Evolutionary conservation across 2,329 filamentous ascomycete species (phyloP).

Genomic region (Venturia carpophila): DNA sequence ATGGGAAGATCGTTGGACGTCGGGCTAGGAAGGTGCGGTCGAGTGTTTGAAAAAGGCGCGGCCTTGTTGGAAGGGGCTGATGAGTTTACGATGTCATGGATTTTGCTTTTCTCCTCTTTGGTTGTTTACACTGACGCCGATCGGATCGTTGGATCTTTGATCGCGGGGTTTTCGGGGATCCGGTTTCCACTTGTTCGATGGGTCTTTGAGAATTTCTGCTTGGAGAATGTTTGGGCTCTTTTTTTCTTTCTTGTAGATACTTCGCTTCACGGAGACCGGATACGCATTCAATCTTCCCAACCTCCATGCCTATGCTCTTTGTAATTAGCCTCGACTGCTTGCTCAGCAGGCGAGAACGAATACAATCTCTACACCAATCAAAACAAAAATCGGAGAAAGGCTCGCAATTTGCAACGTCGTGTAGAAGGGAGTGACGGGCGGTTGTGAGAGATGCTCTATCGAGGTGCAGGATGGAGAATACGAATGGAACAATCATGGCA

Average conservation of each 20-base stretch:
- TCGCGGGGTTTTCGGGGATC: not conserved
- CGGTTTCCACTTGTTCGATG: not conserved
- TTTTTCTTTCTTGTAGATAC: not conserved
- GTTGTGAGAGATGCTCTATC: too few species aligned
- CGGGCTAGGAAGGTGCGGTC: not conserved
- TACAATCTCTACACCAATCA: too few species aligned
- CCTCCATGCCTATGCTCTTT: too few species aligned
- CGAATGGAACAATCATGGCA: too few species aligned
- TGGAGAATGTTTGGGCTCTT: not conserved
- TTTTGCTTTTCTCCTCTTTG: not conserved
- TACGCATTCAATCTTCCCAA: too few species aligned
- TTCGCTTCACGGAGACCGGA: too few species aligned
- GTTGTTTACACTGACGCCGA: not conserved
- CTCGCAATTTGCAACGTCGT: too few species aligned
- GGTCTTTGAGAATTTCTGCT: not conserved
- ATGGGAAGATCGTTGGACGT: not conserved
- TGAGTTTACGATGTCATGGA: not conserved
- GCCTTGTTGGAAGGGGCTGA: not conserved
- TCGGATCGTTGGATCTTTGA: not conserved
- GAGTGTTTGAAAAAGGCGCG: not conserved
- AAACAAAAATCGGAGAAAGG: too few species aligned
- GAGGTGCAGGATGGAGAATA: too few species aligned
- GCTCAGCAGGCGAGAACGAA: too few species aligned
- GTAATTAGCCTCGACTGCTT: too few species aligned
- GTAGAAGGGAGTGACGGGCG: too few species aligned